Conservation (phyloP, 768 basidiomycete species). For the Auricularia auricula-judae region DNA sequence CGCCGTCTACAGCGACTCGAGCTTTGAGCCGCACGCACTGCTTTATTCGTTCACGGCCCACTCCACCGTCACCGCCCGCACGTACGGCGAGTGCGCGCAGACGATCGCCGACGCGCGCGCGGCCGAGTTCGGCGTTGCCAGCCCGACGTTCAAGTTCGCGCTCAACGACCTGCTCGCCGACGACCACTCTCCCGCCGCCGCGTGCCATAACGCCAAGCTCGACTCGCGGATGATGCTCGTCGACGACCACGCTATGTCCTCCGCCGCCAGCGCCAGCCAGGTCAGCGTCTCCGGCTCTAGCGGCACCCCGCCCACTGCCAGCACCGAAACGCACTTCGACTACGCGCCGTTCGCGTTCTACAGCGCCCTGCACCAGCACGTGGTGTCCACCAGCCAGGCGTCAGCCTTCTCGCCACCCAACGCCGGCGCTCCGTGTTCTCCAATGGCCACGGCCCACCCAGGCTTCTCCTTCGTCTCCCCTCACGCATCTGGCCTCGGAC, state of each 20-base stretch:
- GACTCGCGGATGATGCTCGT: not conserved
- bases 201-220: not conserved
- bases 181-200: constrained; percentile 28
- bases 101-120: constrained; percentile 27
- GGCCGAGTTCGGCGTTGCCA: constrained; percentile 48
- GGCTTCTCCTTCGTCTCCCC: not conserved
- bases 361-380: constrained; percentile 2
- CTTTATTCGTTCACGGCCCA: constrained; percentile 45
- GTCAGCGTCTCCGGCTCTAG: not conserved
- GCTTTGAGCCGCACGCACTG: constrained; percentile 66
- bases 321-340: not conserved
- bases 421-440: no score
- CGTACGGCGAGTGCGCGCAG: constrained; percentile 67
- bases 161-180: constrained; percentile 69
- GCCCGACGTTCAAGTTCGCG: constrained; percentile 77
- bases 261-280: not conserved
- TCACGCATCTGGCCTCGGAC: not conserved
- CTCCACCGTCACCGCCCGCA: constrained; percentile 55
- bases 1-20: constrained; percentile 52
- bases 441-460: not conserved
- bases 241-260: no score
- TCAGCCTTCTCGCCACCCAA: not conserved
- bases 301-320: not conserved
- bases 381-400: not conserved
- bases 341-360: constrained; percentile 4